Conservation (phyloP, 805 yeast species). For the Kurtzmaniella cleridarum region DNA sequence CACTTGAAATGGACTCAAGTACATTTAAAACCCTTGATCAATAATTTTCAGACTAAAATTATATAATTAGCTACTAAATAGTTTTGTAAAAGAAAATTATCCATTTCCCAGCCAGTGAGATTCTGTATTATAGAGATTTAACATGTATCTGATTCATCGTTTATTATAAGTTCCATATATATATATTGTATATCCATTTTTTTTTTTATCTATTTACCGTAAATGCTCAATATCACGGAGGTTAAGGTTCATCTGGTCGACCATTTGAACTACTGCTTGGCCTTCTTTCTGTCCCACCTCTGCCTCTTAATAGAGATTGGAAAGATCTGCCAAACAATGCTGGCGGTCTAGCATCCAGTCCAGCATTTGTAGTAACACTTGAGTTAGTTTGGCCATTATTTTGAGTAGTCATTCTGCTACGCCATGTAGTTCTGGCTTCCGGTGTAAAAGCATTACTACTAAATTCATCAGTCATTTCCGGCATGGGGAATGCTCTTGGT, state of each 20-base stretch:
- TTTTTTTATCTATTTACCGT: no score
- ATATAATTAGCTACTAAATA: no score
- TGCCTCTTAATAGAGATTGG: conserved; percentile 2
- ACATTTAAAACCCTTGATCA: no score
- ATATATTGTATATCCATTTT: no score
- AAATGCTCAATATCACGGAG: no score
- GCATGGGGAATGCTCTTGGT: conserved; percentile 26
- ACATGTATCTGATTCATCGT: no score
- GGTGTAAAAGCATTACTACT: conserved; percentile 1
- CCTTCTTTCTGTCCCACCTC: conserved; percentile 17
- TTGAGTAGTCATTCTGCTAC: not conserved
- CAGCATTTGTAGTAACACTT: conserved; percentile 3
- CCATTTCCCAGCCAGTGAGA: no score
- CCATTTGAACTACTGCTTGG: conserved; percentile 12
- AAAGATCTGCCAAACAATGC: not conserved
- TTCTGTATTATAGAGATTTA: no score
- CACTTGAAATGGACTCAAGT: no score
- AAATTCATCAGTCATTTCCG: conserved; percentile 7
- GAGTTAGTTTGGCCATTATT: not conserved
- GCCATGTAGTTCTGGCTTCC: not conserved
- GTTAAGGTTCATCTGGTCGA: conserved; percentile 8
- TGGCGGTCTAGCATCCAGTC: conserved; percentile 1
- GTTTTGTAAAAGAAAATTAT: no score
- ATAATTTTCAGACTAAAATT: no score
- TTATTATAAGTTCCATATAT: no score